Conservation (phyloP, 2,329 filamentous ascomycete species). For the Alternaria longipes region DNA sequence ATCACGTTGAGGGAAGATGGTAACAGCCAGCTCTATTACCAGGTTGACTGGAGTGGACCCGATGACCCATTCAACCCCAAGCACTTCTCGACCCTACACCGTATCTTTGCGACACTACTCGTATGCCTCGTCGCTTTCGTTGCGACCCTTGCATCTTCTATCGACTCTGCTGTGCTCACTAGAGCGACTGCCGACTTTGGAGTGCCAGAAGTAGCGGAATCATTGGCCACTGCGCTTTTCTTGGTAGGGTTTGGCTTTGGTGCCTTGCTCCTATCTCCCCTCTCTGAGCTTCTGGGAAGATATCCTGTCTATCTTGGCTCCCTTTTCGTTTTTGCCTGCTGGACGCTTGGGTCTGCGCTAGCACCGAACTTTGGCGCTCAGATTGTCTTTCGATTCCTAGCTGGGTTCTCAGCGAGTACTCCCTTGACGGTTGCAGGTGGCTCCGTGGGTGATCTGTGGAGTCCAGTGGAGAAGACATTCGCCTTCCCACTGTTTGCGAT, state of each 20-base stretch:
- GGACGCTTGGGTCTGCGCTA: constrained; percentile 43
- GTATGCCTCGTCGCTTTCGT: constrained; percentile 57
- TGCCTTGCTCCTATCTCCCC: constrained; percentile 52
- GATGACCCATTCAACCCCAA: constrained; percentile 11
- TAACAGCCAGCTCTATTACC: constrained; percentile 11
- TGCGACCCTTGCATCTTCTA: constrained; percentile 62
- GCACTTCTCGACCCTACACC: constrained; percentile 14
- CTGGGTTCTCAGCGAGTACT: constrained; percentile 57
- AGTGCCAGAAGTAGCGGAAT: constrained; percentile 55
- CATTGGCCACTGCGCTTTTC: constrained; percentile 59
- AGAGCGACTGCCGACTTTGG: constrained; percentile 61
- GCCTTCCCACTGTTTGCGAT: constrained; percentile 39
- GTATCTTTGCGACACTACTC: constrained; percentile 11
- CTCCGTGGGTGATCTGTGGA: constrained; percentile 33
- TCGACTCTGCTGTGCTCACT: constrained; percentile 60
- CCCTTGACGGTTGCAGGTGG: constrained; percentile 34
- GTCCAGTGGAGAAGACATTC: constrained; percentile 32
- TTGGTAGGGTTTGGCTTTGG: constrained; percentile 60
- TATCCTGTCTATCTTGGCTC: constrained; percentile 51
- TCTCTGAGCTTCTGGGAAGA: constrained; percentile 58
- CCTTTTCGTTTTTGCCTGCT: constrained; percentile 41
- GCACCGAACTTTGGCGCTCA: constrained; percentile 59
- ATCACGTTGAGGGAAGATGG: constrained; percentile 13
- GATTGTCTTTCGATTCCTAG: constrained; percentile 60
- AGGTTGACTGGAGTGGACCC: constrained; percentile 13